These are phyloP conservation scores for Myxozyma melibiosi DNA, from an alignment of 805 yeast species.

Conservation along the genomic window DNA sequence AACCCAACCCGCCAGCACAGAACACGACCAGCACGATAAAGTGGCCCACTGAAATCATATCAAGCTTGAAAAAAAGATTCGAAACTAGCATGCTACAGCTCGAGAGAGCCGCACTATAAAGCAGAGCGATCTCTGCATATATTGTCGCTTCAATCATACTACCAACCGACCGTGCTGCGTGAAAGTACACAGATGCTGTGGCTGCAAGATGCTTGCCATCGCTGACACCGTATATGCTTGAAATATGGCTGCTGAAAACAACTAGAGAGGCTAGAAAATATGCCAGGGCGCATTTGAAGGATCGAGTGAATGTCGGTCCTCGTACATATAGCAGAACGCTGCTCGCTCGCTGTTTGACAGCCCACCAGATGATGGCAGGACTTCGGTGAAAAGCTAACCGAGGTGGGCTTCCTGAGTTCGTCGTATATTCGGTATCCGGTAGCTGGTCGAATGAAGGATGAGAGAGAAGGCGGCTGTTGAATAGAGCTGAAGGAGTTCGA, in stretches of 20 bases:
- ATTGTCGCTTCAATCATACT: constrained; percentile 74
- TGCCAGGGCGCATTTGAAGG: constrained; percentile 69
- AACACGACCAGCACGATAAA: constrained; percentile 54
- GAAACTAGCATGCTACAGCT: constrained; percentile 56
- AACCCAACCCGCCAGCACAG: constrained; percentile 61
- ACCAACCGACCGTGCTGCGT: constrained; percentile 77
- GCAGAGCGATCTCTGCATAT: constrained; percentile 59
- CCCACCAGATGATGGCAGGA: no score
- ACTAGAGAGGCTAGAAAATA: constrained; percentile 73
- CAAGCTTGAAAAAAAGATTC: constrained; percentile 49
- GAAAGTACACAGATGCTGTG: constrained; percentile 82
- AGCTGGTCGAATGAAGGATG: no score
- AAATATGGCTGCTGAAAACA: constrained; percentile 54
- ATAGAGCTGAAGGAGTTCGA: no score
- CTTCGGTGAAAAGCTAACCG: no score
- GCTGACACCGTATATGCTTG: constrained; percentile 58
- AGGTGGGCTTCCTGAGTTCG: no score
- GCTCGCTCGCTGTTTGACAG: background rate
- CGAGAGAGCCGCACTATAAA: constrained; percentile 57
- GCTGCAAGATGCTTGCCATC: constrained; percentile 82
- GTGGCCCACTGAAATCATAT: constrained; percentile 43
- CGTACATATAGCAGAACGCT: background rate
- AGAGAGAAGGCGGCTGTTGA: no score
- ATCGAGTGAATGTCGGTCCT: constrained; percentile 1
- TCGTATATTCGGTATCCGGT: no score